Base-by-base conservation (phyloP, 306 rosid genomes). In the Morella rubra region DNA sequence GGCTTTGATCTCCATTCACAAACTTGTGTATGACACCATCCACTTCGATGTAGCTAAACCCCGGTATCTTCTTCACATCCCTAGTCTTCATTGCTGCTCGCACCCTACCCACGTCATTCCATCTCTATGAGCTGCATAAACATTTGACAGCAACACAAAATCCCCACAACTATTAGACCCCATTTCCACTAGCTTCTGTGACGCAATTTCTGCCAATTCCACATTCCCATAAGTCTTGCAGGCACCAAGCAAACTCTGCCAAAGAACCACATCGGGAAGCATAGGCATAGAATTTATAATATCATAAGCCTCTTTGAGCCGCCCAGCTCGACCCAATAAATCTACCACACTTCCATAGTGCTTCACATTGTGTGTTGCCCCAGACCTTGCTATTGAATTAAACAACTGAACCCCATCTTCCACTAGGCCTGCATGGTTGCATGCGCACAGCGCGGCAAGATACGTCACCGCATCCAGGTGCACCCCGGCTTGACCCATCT, bases 161-260 rank as follows among this genome's bases (percentile, higher is more conserved):
- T 93, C 93, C 15, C 97, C 98, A 84, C 93, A 88, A 72, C 83
- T 86, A 51, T 84, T 76, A 11, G 95, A 93, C 51, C 98, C 97
- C 97, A 91, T 85, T 86, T 91, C 97, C 76, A 84, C 84, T 15
- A 93, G 77, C 81, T 86, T 91, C 82, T 51, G 73, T 8, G 97
- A 91, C 0, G 93, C 91, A 54, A 82, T 70, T 82, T 93, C 97
- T 0, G 98, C 97, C 96, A 93, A 89, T 78, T 88, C 91, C 22
- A 91, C 96, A 69, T 90, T 65, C 72, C 96, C 90, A 58, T 91
- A 89, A 22, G 93, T 91, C 91, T 91, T 93, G 88, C 91, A 75
- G 8, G 96, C 98, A 64, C 98, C 98, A 62, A 93, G 98, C 88
- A 93, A 86, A 74, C 80, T 91, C 85, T 91, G 96, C 98, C 96